Base-by-base conservation (phyloP, 2,329 filamentous ascomycete species). In the Fusarium clavum region DNA sequence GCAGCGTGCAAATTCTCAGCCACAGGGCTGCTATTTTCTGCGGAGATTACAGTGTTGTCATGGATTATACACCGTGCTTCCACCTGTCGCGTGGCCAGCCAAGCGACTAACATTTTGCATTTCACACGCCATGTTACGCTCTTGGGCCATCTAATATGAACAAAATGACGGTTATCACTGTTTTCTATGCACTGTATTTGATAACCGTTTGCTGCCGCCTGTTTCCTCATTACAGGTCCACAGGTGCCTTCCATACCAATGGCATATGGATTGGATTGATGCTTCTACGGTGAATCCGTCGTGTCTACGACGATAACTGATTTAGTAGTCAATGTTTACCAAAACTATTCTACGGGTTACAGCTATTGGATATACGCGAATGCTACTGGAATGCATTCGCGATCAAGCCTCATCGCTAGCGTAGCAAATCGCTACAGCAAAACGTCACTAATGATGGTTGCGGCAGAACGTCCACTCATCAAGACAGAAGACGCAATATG, bases 361-460 rank as follows among this genome's bases (percentile, higher is more conserved):
- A 10, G 34, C 29, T 24, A 27, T 6, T 25, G 5, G 27, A 18
- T 18, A 29, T 12, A 47, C n/a, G 20, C 20, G 18, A 64, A 40
- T 7, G 20, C n/a, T 30, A 34, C n/a, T 57, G 55, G 67, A 64
- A 64, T 67, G 62, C 38, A 41, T 34, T 59, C 46, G 30, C 38
- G 49, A 68, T 54, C 38, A 52, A 49, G 44, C 43, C 52, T 55
- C 49, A 34, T 41, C 43, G 25, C 46, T 63, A 57, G 67, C 49
- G 53, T 45, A 43, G 12, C 30, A 27, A 57, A 12, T 61, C 53
- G 41, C 47, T 43, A 41, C 30, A 60, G 64, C 48, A 47, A 69
- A 61, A 69, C 60, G 59, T 59, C 68, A 69, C 40, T 47, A 41
- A 57, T 71, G 68, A 71, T 71, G 68, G 40, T 71, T 69, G 56